These are phyloP conservation scores for Fusarium sp. DNA, from an alignment of 2,329 filamentous ascomycete genomes.

Conservation along the genomic window DNA sequence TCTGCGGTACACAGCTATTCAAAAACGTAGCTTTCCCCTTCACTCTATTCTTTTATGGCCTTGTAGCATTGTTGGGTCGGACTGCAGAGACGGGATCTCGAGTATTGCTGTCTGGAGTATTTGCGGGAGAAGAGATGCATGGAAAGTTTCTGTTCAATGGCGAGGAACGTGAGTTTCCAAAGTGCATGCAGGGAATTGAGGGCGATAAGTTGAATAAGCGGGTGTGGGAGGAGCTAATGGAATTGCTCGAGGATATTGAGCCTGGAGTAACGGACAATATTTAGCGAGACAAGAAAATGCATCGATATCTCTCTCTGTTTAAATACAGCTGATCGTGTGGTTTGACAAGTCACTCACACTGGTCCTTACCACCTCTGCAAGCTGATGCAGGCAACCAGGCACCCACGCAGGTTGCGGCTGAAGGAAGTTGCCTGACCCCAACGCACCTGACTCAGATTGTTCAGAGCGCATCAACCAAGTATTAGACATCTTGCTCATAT, in stretches of 20 bases:
- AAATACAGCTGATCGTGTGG: too few relatives aligned
- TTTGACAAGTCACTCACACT: too few relatives aligned
- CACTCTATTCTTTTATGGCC: constrained; percentile 32
- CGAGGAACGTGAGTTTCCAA: constrained; percentile 39
- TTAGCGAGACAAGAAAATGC: constrained; percentile 14
- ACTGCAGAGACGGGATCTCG: constrained; percentile 55
- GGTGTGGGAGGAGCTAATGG: constrained; percentile 58
- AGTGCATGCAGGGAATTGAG: constrained; percentile 49
- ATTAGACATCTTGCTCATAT: too few relatives aligned
- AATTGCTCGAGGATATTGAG: constrained; percentile 56
- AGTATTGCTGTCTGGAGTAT: constrained; percentile 53
- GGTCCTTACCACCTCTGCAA: too few relatives aligned
- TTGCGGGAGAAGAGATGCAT: constrained; percentile 53
- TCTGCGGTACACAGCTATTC: constrained; percentile 57
- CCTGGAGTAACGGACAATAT: constrained; percentile 53
- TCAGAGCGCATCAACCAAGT: too few relatives aligned
- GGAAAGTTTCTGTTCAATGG: constrained; percentile 56
- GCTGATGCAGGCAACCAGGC: too few relatives aligned
- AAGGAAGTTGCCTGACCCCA: too few relatives aligned
- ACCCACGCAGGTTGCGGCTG: too few relatives aligned
- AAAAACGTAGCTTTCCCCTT: constrained; percentile 48
- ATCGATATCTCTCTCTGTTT: too few relatives aligned
- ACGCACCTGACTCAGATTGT: too few relatives aligned
- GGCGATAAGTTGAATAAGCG: constrained; percentile 52
- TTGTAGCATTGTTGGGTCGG: constrained; percentile 48